Base-by-base conservation (phyloP, 495 filamentous ascomycete genomes). In the Amorphotheca resinae region DNA sequence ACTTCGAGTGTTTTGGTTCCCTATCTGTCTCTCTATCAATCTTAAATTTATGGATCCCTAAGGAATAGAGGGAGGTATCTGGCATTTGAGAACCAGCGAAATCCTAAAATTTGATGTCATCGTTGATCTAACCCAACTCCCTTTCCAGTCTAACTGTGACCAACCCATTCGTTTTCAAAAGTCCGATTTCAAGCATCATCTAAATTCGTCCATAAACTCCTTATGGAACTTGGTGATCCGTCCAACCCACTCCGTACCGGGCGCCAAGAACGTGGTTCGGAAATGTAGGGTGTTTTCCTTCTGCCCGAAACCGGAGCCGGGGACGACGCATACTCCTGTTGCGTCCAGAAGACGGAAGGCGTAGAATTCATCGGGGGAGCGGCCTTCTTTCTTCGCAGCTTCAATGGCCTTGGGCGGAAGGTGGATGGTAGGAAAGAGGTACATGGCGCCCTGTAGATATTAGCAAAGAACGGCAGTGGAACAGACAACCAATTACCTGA, bases 261-360 rank as follows among this genome's bases (percentile, higher is more conserved):
- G 91, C 3, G 91, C 87, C 44, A 96, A 67, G 70, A 98, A 98
- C 4, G 93, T 98, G 1, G 91, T 98, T 50, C 91, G 72, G 71
- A 98, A 93, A 72, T 98, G 91, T 56, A 91, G 66, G 15, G 80
- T 87, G 55, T 83, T 80, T 52, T 91, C 81, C 65, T 80, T 87
- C 70, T 98, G 91, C 5, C 91, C 89, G 55, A 98, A 98, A 3
- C 93, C 91, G 26, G 73, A 77, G 5, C 91, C 91, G 1, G 93
- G 84, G 0, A 96, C 86, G 23, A 94, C 78, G 50, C 91, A 98
- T n/a, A 98, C 79, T 41, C 91, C 91, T 1, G 91, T 96, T 11
- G 86, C 83, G 57, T 98, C 88, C 37, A 98, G 79, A 41, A 96
- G 62, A 30, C 77, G 73, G 64, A 89, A 73, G 62, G 80, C 86